Base-by-base conservation (phyloP, 805 yeast genomes). In the Middelhovenomyces tepae region DNA sequence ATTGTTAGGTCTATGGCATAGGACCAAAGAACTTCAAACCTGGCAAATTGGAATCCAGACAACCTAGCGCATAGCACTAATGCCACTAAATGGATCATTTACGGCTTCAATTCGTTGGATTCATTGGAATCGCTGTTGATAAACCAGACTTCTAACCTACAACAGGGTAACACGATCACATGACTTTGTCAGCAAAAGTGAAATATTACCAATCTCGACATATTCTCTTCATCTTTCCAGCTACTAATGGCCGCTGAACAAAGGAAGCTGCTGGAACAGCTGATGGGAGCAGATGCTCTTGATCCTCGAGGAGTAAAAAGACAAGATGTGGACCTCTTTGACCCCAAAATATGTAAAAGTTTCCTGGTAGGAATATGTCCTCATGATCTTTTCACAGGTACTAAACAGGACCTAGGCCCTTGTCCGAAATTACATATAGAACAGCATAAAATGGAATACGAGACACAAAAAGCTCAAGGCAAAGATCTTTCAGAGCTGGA, bases 351-450 rank as follows among this genome's bases (percentile, higher is more conserved):
- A 5, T 87, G 97, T 57, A 81, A 80, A 51, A 65, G 81, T 13
- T 87, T 77, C 51, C 54, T 87, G n/a, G 83, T 84, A 10, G 95
- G 91, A 0, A 69, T 72, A 6, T 87, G 97, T 46, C 89, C 94
- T 0, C 78, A 81, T 53, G 95, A 86, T 42, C 54, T 86, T 29
- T 82, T 87, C 49, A 67, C 67, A 8, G 83, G 84, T 5, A 83
- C 95, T 8, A 86, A 85, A 53, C 80, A 79, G 49, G 83, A 80
- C 50, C 57, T 82, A 42, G 95, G 95, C 1, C 67, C 67, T 38
- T 87, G 97, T 51, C 83, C 84, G 0, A 70, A 68, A 44, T 56
- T 78, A 13, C 96, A 87, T 54, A 53, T 75, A 21, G 84, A 83
- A 44, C 79, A 80, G 43, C 75, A 76, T 49, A 79, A 75, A 51